These are phyloP conservation scores for Sugiyamaella boreocaroliniensis DNA, from an alignment of 805 yeast genomes.

Conservation along the genomic window DNA sequence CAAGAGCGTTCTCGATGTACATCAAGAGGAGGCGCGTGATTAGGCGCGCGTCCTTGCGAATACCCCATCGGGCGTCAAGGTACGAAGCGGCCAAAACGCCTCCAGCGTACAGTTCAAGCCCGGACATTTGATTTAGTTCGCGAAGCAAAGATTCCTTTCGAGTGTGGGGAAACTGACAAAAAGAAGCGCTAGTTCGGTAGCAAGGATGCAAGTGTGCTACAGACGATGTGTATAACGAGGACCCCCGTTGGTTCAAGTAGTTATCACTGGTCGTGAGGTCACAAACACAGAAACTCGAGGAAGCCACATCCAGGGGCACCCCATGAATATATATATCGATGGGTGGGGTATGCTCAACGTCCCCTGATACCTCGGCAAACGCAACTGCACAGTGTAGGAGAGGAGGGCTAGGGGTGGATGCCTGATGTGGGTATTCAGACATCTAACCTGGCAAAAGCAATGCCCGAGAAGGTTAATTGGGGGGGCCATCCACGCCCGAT, in stretches of 20 bases:
- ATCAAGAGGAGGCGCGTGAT: constrained; percentile 37
- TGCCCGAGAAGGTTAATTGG: neutral
- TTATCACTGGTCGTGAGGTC: neutral
- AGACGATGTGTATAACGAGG: too few species aligned
- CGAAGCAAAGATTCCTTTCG: too few species aligned
- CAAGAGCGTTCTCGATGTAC: constrained; percentile 32
- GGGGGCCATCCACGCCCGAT: neutral
- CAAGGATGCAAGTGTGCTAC: too few species aligned
- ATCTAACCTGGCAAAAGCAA: neutral
- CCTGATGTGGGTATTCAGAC: neutral
- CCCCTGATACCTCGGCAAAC: neutral
- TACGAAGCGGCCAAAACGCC: constrained; percentile 34
- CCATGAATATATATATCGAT: neutral
- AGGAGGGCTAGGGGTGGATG: neutral
- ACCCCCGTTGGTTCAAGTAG: neutral
- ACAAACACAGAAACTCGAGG: neutral
- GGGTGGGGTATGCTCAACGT: neutral
- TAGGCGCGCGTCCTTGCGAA: constrained; percentile 51
- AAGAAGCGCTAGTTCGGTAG: too few species aligned
- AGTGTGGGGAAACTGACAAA: neutral
- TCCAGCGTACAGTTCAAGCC: constrained; percentile 13
- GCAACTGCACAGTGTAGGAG: neutral
- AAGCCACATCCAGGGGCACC: neutral
- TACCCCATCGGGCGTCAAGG: constrained; percentile 41
- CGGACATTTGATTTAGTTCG: neutral